Base-by-base conservation (phyloP, 306 rosid species). In the Oemleria cerasiformis region DNA sequence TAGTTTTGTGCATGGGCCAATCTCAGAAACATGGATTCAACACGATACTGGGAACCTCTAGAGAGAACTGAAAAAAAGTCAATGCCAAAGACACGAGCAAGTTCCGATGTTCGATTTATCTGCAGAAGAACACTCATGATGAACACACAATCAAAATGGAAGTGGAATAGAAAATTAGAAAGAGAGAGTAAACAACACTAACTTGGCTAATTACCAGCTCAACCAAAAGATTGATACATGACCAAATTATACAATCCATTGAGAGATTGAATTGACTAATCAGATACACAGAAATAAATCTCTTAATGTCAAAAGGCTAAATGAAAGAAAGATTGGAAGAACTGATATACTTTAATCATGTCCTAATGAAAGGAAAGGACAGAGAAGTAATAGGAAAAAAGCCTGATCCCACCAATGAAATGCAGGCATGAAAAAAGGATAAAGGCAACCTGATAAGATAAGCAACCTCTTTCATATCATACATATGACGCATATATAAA, bases 41-140 rank as follows among this genome's bases (percentile, higher is more conserved):
- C 97, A 59, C 97, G 98, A 53, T 88, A 88, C 82, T 93, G 98
- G 30, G 98, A 93, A 66, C 97, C 98, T 65, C 98, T 86, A 73
- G 98, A 93, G 15, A 93, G 94, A 86, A 93, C 97, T 70, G 98
- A 88, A 65, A 93, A 93, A 83, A 93, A 93, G 73, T 93, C 98
- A 20, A 93, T 93, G 79, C 98, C 98, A 80, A 93, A 93, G 20
- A 93, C 93, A 77, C 97, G 98, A 57, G 98, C 98, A 77, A 93
- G 97, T 84, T 91, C 96, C 65, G 97, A 88, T 61, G 97, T 93
- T 79, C 98, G 84, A 86, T 87, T 93, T 67, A 93, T 88, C 97
- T 93, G 89, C 87, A 81, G 65, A 78, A n/a, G n/a, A 78, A 54
- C 64, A 83, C 36, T 67, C 51, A 72, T 45, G 40, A 76, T 36